phyloP scores from a whole-genome alignment of 495 filamentous ascomycete genomes.

The Melanomma pulvis-pyrius region DNA sequence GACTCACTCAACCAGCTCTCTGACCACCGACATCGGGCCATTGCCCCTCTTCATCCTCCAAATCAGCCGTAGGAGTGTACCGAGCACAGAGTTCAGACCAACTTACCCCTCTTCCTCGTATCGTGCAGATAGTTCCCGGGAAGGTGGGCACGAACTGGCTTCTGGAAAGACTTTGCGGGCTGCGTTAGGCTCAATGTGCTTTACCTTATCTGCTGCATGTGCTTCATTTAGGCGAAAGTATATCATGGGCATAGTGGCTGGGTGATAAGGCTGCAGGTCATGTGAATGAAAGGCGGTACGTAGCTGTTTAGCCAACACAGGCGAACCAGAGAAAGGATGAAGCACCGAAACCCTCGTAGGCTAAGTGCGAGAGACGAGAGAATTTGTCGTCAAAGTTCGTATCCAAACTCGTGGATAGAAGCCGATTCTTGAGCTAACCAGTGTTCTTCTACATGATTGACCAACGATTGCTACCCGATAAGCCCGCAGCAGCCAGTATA shows the following conservation, averaged over 20 bases:
- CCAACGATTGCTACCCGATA: neutral
- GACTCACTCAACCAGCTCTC: neutral
- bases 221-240: slow-evolving; percentile 1
- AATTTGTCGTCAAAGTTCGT: neutral
- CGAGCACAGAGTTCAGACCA: too few relatives aligned
- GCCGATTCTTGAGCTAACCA: neutral
- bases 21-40: neutral
- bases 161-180: neutral
- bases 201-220: neutral
- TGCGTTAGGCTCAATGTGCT: neutral
- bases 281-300: neutral
- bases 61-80: neutral
- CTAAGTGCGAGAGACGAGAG: neutral
- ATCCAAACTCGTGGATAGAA: neutral
- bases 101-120: neutral
- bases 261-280: neutral
- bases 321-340: neutral
- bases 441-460: neutral
- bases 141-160: neutral
- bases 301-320: neutral
- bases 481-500: neutral
- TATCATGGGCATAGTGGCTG: neutral
- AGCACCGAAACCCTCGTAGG: neutral
- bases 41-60: neutral
- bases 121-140: neutral